Percentiles rank a stretch among this genome's conserved stretches.
These are phyloP conservation scores for Thuidium tamariscinum DNA, from an alignment of 225 moss, liverwort and hornwort genomes.

Conservation along the genomic window DNA sequence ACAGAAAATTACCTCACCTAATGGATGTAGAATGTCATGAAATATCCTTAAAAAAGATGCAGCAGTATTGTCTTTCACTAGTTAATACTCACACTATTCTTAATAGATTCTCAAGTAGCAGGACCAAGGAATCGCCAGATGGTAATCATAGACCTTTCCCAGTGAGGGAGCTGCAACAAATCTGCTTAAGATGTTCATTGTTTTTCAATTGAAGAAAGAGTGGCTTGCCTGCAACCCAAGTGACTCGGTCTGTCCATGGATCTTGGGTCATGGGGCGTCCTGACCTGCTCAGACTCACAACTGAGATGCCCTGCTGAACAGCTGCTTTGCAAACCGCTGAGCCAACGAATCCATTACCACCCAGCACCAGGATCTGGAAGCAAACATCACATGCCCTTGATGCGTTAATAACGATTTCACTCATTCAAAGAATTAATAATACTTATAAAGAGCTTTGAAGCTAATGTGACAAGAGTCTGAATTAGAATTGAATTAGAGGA, in stretches of 20 bases:
- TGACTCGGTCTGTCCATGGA: constrained; percentile 43
- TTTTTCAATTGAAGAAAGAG: not conserved
- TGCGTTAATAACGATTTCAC: not conserved
- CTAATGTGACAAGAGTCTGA: not conserved
- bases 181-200: not conserved
- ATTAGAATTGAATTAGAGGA: not conserved
- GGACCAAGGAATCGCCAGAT: not conserved
- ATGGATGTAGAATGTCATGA: not conserved
- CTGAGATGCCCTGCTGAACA: constrained; percentile 42
- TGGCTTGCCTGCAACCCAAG: constrained; percentile 61
- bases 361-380: constrained; percentile 72
- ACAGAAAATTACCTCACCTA: not conserved
- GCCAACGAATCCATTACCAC: constrained; percentile 90
- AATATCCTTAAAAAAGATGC: not conserved
- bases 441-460: not conserved
- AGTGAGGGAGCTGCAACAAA: not conserved
- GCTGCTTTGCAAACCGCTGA: constrained; percentile 69
- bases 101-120: not conserved
- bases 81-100: not conserved
- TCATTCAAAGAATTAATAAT: not conserved
- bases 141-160: not conserved
- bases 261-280: constrained; percentile 46
- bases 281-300: constrained; percentile 80
- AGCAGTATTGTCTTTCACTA: not conserved
- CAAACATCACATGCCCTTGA: not conserved